Base-by-base conservation (phyloP, 495 filamentous ascomycete species). In the Aspergillus ostianus region DNA sequence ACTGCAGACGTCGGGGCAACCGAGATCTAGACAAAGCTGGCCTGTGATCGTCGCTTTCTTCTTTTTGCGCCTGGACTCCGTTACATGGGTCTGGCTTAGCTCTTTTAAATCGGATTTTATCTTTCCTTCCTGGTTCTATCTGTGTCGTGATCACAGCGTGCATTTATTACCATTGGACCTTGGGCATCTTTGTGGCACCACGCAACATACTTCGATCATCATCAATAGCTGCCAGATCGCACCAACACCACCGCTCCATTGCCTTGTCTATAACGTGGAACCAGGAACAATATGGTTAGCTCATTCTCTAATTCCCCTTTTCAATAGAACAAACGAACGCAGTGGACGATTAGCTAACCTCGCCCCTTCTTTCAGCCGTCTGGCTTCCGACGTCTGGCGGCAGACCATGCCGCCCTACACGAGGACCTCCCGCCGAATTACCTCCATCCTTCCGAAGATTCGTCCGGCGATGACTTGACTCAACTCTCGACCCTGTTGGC, bases 351-450 rank as follows among this genome's bases (percentile, higher is more conserved):
- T 41, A 41, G 51, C 64, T 67, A 57, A 70, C 61, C 29, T 51
- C 46, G 49, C 47, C 17, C 57, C 17, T 20, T 46, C 20, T 30
- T 15, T 8, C 78, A 76, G 64, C 64, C 46, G 13, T 82, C 80
- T 29, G 77, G 82, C 30, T 68, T 87, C 30, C 85, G 86, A 56
- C 85, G 87, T 61, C 80, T 90, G 29, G 85, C 83, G 13, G 74
- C 82, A 64, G 87, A 90, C 70, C 87, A 90, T 68, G 79, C 80
- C 55, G 77, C 76, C 19, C 74, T 90, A 19, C 84, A 85, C 59
- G 70, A 79, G 23, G 75, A 78, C 23, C 82, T 86, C 7, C 87
- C 87, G 6, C 86, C 86, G 20, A 86, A 87, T 72, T 90, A 87
- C 72, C 82, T 90, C 58, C 82, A 86, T 58, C 82, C 84, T 0